Evolutionary conservation across 1,139 yeast species (phyloP).

Genomic region (Yamadazyma friedrichii): DNA sequence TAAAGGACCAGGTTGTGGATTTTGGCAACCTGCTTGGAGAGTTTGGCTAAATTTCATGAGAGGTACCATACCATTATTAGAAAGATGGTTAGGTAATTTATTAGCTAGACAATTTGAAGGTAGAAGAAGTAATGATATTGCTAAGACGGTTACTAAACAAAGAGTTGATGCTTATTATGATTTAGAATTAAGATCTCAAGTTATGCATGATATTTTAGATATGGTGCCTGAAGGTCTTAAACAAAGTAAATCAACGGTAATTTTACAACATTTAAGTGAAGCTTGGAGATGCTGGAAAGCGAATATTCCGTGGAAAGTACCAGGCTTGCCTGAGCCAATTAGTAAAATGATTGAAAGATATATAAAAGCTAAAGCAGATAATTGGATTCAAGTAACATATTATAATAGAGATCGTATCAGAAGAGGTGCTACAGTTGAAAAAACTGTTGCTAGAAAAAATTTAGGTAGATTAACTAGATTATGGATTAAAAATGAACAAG

Average conservation of each 20-base stretch:
- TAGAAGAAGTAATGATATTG: conserved; percentile 85
- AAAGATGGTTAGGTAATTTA: conserved; percentile 92
- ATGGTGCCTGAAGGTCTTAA: conserved; percentile 96
- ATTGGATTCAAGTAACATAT: conserved; percentile 94
- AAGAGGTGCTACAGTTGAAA: conserved; percentile 88
- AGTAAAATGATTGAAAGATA: conserved; percentile 84
- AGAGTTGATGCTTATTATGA: conserved; percentile 94
- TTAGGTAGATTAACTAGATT: conserved; percentile 86
- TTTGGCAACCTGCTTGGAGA: conserved; percentile 99
- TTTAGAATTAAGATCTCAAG: conserved; percentile 88
- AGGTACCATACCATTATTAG: conserved; percentile 90
- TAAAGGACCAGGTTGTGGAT: conserved; percentile 98
- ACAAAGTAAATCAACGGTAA: conserved; percentile 82
- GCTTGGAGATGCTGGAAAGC: conserved; percentile 99
- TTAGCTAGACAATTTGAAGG: conserved; percentile 96
- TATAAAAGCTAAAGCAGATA: conserved; percentile 93
- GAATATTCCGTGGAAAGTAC: conserved; percentile 96
- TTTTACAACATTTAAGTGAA: conserved; percentile 90
- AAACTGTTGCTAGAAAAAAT: conserved; percentile 90
- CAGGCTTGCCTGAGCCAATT: conserved; percentile 91
- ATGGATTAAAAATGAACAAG: conserved; percentile 93
- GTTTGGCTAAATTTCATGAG: conserved; percentile 92
- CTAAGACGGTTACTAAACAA: conserved; percentile 93
- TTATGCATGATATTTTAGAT: conserved; percentile 91
- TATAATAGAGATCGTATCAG: conserved; percentile 86